A percentile compares a stretch with the other conserved stretches of the same genome.
phyloP scores from a whole-genome alignment of 495 filamentous ascomycete species.

The Baudoinia panamericana region DNA sequence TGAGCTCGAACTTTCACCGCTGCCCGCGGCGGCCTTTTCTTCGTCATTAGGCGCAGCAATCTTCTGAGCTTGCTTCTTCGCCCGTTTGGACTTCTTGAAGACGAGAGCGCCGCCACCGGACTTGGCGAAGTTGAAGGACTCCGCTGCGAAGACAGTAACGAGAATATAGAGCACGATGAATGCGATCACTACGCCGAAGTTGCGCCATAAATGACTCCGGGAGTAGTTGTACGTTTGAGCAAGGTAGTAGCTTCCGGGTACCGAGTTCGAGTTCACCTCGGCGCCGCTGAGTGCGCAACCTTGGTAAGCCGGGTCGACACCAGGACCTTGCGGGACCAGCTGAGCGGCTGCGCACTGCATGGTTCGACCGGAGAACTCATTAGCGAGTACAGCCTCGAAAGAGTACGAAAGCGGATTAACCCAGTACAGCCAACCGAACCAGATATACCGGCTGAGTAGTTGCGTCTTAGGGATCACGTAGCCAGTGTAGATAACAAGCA shows the following conservation, averaged over 20 bases:
- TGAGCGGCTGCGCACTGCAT: constrained; percentile 43
- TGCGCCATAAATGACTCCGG: constrained; percentile 47
- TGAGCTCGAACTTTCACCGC: constrained; percentile 7
- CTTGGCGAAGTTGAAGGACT: constrained; percentile 23
- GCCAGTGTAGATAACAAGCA: constrained; percentile 44
- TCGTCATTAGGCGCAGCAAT: constrained; percentile 29
- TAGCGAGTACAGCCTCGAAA: constrained; percentile 49
- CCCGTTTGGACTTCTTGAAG: constrained; percentile 53
- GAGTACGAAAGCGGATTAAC: constrained; percentile 42
- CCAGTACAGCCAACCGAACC: constrained; percentile 48
- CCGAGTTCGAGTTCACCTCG: constrained; percentile 39
- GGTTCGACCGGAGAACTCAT: constrained; percentile 34
- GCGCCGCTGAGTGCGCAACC: constrained; percentile 44
- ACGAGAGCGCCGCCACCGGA: constrained; percentile 41
- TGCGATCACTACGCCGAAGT: constrained; percentile 46
- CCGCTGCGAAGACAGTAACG: constrained; percentile 27
- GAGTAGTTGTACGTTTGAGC: constrained; percentile 40
- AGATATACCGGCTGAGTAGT: constrained; percentile 33
- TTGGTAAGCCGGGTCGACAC: constrained; percentile 42
- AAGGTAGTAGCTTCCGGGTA: constrained; percentile 43
- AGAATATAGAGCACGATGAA: constrained; percentile 33
- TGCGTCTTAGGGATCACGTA: constrained; percentile 40
- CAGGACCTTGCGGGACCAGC: constrained; percentile 37
- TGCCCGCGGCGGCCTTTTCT: constrained; percentile 30
- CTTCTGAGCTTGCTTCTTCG: constrained; percentile 40